Evolutionary conservation across 2,329 filamentous ascomycete genomes (phyloP).

Genomic region (Colletotrichum limetticola): DNA sequence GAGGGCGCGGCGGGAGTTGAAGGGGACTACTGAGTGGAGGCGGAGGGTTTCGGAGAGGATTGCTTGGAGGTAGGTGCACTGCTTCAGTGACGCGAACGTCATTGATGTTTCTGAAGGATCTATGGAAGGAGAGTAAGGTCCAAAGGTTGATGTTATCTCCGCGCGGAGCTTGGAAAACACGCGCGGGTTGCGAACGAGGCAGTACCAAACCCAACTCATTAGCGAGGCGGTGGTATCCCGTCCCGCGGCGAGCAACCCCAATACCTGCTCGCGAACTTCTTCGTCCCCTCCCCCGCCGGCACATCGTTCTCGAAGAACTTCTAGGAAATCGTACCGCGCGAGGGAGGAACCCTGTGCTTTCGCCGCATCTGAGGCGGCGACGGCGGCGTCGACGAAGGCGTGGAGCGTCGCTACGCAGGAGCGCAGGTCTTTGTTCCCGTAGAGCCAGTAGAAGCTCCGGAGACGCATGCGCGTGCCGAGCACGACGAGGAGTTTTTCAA

Average conservation of each 20-base stretch:
- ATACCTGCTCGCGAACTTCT: constrained; percentile 26
- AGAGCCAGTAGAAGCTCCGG: constrained; percentile 25
- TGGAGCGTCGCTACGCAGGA: constrained; percentile 20
- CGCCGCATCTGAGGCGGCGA: constrained; percentile 27
- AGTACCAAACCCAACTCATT: constrained; percentile 38
- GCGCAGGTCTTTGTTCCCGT: background rate
- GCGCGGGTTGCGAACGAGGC: constrained; percentile 31
- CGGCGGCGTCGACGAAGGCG: constrained; percentile 32
- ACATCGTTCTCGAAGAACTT: constrained; percentile 31
- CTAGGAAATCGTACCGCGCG: constrained; percentile 34
- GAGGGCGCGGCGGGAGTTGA: constrained; percentile 45
- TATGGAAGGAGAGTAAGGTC: background rate
- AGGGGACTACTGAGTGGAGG: constrained; percentile 47
- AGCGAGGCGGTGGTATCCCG: constrained; percentile 40
- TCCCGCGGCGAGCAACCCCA: constrained; percentile 35
- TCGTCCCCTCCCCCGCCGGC: constrained; percentile 3
- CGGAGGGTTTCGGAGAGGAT: constrained; percentile 43
- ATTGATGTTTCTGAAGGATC: background rate
- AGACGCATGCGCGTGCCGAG: constrained; percentile 27
- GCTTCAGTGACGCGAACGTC: constrained; percentile 36
- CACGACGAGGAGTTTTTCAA: constrained; percentile 21
- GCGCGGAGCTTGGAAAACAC: constrained; percentile 33
- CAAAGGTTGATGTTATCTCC: constrained; percentile 27
- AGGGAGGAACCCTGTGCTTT: constrained; percentile 5
- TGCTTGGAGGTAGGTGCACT: constrained; percentile 39